Base-by-base conservation (phyloP, 768 basidiomycete genomes). In the Suillus plorans region DNA sequence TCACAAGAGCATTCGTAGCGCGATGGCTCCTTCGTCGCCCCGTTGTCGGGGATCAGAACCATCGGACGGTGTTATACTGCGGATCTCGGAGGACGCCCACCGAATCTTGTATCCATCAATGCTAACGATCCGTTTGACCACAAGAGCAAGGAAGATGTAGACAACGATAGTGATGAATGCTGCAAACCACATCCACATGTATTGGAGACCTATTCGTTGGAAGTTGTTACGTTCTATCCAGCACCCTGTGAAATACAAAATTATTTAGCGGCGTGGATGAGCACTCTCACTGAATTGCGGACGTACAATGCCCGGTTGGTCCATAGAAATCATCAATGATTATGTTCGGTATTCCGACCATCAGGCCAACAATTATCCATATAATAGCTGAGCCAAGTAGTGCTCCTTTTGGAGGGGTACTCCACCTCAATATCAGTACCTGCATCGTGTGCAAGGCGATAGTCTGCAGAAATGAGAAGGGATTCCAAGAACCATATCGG, bases 171-270 rank as follows among this genome's bases (percentile, higher is more conserved):
- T 81, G 13, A 77, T 57, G 37, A 81, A 69, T 2, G 78, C 81
- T 0, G 84, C 73, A 7, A 80, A 61, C 84, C 85, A 86, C 49
- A 85, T 72, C 82, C 83, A 85, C n/a, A 82, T 62, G 64, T 85
- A 86, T 64, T 85, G 84, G 4, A 84, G 76, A 10, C 77, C 78
- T 14, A 84, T 80, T 56, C 76, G 76, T 64, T 84, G 79, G 16
- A 64, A 64, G 66, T 74, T 82, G 0, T 72, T 63, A 4, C 69
- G 45, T 4, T 67, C 63, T 49, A 86, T 85, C 85, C 85, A 86
- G 67, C 85, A 85, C 85, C 84, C 84, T 84, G 66, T 5, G n/a
- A 25, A 42, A n/a, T 31, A 16, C 10, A 59, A 39, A 20, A 12
- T 41, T 42, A 42, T 20, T 41, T 42, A 59, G 42, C 28, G 3